phyloP scores from a whole-genome alignment of 1,284 basidiomycete species.

The Cutaneotrichosporon sp. region DNA sequence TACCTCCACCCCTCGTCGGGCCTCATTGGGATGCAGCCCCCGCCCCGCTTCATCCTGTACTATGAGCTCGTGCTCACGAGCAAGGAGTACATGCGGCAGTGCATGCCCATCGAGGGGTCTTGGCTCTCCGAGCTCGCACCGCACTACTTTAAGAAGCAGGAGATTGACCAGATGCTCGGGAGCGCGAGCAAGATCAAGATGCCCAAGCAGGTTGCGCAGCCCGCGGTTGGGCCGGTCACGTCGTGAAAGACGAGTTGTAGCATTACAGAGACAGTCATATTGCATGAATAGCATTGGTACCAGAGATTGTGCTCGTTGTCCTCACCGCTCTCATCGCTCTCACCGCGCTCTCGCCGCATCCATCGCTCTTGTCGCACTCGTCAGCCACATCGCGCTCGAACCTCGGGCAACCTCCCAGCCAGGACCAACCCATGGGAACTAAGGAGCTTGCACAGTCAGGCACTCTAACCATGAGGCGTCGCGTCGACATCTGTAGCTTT shows the following conservation, averaged over 20 bases:
- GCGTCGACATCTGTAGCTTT: too few relatives aligned
- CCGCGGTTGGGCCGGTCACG: constrained; percentile 40
- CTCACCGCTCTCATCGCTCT: neutral
- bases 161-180: constrained; percentile 76
- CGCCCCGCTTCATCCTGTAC: constrained; percentile 84
- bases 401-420: too few relatives aligned
- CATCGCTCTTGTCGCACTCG: too few relatives aligned
- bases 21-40: constrained; percentile 92
- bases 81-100: constrained; percentile 69
- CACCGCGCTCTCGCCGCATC: neutral
- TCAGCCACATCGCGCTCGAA: too few relatives aligned
- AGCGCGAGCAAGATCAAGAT: constrained; percentile 76
- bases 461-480: too few relatives aligned
- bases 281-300: constrained; percentile 9
- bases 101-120: constrained; percentile 93
- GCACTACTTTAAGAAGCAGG: constrained; percentile 87
- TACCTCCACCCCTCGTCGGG: constrained; percentile 95
- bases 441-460: too few relatives aligned
- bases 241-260: constrained; percentile 4
- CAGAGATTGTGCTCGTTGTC: neutral
- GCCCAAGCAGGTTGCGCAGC: constrained; percentile 61
- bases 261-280: constrained; percentile 4
- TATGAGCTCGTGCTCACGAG: constrained; percentile 71
- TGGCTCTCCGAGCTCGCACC: constrained; percentile 95
- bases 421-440: too few relatives aligned